phyloP scores from a whole-genome alignment of 208 protist genomes.

The Leishmania aethiopica region DNA sequence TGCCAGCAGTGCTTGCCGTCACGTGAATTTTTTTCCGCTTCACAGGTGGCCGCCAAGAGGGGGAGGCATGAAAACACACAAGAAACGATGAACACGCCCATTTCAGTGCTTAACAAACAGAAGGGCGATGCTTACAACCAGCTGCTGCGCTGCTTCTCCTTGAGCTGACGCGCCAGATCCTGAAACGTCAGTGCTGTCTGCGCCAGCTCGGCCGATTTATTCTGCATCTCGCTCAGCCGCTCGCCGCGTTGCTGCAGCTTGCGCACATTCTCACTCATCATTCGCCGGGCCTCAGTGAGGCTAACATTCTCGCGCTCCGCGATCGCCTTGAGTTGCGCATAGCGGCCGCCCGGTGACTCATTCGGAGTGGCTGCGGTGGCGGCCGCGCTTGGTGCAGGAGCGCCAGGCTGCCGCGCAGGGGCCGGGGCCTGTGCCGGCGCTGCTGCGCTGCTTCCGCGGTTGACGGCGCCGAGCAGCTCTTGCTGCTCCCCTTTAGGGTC shows the following conservation, averaged over 20 bases:
- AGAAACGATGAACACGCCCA: background rate
- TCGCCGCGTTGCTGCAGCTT: constrained; percentile 77
- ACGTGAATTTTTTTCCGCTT: background rate
- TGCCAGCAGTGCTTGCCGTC: no score
- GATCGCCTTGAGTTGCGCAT: constrained; percentile 79
- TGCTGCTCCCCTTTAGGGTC: constrained; percentile 32
- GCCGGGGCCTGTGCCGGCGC: background rate
- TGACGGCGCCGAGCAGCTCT: constrained; percentile 29
- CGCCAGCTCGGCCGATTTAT: constrained; percentile 68
- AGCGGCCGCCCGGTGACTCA: constrained; percentile 45
- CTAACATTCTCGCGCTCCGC: constrained; percentile 79
- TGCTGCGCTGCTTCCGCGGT: background rate
- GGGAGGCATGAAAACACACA: background rate
- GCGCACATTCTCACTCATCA: constrained; percentile 82
- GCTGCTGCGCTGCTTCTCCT: constrained; percentile 77
- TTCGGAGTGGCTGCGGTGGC: background rate
- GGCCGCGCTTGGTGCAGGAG: background rate
- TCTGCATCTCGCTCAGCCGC: constrained; percentile 57
- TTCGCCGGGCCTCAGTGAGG: constrained; percentile 76
- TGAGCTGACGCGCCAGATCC: constrained; percentile 65
- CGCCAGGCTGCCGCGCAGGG: background rate
- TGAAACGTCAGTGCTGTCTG: constrained; percentile 77
- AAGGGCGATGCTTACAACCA: constrained; percentile 52
- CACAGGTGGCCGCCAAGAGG: background rate
- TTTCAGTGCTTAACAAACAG: background rate